These are phyloP conservation scores for Psilocybe azurescens DNA, from an alignment of 768 basidiomycete genomes.

Conservation along the genomic window DNA sequence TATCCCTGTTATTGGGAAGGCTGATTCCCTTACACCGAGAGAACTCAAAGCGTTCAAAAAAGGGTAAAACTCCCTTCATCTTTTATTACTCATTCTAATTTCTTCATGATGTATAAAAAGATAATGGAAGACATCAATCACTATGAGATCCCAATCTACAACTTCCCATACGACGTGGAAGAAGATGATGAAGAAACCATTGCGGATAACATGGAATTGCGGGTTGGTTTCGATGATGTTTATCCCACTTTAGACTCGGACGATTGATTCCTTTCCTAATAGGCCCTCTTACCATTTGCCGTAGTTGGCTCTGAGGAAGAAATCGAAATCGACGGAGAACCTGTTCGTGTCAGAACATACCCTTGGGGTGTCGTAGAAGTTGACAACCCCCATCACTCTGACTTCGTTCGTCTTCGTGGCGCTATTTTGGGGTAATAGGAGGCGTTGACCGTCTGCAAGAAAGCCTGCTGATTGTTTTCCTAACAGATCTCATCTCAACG, in stretches of 20 bases:
- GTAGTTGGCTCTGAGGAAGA: conserved; percentile 91
- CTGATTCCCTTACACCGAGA: conserved; percentile 82
- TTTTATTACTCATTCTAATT: neutral
- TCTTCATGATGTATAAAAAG: conserved; percentile 37
- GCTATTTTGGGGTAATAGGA: conserved; percentile 66
- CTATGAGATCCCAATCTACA: conserved; percentile 90
- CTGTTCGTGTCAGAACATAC: conserved; percentile 81
- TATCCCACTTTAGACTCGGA: neutral
- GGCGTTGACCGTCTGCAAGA: conserved; percentile 6
- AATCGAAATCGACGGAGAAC: conserved; percentile 79
- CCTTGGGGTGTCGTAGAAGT: conserved; percentile 94
- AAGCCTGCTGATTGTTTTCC: neutral
- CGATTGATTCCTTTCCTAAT: conserved; percentile 4
- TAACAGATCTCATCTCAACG: conserved; percentile 76
- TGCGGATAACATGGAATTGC: conserved; percentile 86
- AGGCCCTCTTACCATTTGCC: conserved; percentile 82
- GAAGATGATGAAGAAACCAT: conserved; percentile 95
- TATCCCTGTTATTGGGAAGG: conserved; percentile 89
- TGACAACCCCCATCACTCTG: conserved; percentile 90
- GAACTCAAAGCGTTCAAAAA: conserved; percentile 87
- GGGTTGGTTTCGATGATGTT: conserved; percentile 46
- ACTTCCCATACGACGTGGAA: conserved; percentile 93
- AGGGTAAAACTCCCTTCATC: conserved; percentile 44
- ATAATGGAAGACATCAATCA: conserved; percentile 94
- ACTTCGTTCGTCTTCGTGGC: conserved; percentile 78